A percentile compares a stretch with the other conserved stretches of the same genome.
These are phyloP conservation scores for Acacia crassicarpa DNA, from an alignment of 306 rosid species.

Conservation along the genomic window DNA sequence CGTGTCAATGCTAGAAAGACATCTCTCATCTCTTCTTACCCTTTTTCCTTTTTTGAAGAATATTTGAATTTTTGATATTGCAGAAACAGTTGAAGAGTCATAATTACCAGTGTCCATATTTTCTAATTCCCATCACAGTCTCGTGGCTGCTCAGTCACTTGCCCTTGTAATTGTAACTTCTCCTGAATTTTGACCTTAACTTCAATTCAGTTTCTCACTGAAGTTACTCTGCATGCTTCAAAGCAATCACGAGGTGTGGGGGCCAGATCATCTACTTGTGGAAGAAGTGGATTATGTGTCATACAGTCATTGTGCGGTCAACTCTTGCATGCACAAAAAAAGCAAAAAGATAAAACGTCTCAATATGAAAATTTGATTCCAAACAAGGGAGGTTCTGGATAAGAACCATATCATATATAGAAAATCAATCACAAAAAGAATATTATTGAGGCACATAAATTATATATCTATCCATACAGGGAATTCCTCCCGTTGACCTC, in stretches of 20 bases:
- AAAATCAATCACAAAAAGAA: neutral
- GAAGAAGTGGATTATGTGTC: neutral
- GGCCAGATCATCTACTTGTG: neutral
- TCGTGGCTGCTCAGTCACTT: neutral
- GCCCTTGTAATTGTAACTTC: neutral
- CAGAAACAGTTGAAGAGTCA: neutral
- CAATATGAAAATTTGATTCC: neutral
- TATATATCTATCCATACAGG: neutral
- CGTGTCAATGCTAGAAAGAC: neutral
- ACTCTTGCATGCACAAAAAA: neutral
- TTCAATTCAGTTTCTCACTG: neutral
- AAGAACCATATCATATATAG: constrained; percentile 6
- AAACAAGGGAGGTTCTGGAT: neutral
- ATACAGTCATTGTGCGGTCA: neutral
- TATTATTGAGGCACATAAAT: neutral
- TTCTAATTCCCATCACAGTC: neutral
- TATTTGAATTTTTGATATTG: constrained; percentile 2
- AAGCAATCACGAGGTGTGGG: neutral
- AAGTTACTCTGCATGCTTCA: neutral
- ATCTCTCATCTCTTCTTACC: neutral
- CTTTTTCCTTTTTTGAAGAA: neutral
- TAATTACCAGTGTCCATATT: neutral
- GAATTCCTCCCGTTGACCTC: neutral
- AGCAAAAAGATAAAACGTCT: neutral
- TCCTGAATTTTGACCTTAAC: neutral